Percentiles rank a stretch among this genome's conserved stretches.
Evolutionary conservation across 129 eudicot species (phyloP).

Genomic region (Arctium lappa): DNA sequence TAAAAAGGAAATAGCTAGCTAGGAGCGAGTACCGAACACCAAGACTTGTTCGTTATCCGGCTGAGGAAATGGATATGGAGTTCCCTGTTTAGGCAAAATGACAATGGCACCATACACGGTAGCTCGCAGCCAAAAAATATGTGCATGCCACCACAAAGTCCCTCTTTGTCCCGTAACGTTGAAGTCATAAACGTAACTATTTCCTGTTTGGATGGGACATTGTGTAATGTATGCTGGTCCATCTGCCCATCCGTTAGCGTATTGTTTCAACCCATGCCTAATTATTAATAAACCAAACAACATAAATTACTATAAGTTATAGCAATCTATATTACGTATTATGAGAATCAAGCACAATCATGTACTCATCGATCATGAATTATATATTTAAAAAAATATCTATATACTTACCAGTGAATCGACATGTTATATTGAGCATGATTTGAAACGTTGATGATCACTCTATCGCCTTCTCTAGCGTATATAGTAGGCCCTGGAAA

Average conservation of each 20-base stretch:
- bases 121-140: conserved; percentile 49
- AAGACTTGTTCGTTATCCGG: conserved; percentile 36
- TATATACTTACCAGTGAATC: conserved; percentile 38
- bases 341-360: too few relatives aligned
- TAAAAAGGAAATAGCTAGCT: too few relatives aligned
- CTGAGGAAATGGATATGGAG: conserved; percentile 46
- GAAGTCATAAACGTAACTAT: conserved; percentile 38
- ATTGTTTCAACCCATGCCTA: conserved; percentile 56
- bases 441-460: conserved; percentile 41
- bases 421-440: conserved; percentile 40
- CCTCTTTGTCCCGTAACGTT: conserved; percentile 44
- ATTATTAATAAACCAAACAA: neutral
- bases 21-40: conserved; percentile 14
- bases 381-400: neutral
- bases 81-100: conserved; percentile 46
- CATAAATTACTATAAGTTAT: neutral
- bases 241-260: conserved; percentile 51
- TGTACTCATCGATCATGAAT: neutral
- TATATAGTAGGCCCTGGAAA: conserved; percentile 58
- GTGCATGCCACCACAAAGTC: conserved; percentile 56
- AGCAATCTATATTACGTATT: too few relatives aligned
- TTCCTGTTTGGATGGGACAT: conserved; percentile 42
- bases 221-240: conserved; percentile 55
- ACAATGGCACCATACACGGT: conserved; percentile 56
- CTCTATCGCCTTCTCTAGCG: conserved; percentile 50